Evolutionary conservation across 306 rosid genomes (phyloP).

Genomic region (Citrullus mucosospermus): DNA sequence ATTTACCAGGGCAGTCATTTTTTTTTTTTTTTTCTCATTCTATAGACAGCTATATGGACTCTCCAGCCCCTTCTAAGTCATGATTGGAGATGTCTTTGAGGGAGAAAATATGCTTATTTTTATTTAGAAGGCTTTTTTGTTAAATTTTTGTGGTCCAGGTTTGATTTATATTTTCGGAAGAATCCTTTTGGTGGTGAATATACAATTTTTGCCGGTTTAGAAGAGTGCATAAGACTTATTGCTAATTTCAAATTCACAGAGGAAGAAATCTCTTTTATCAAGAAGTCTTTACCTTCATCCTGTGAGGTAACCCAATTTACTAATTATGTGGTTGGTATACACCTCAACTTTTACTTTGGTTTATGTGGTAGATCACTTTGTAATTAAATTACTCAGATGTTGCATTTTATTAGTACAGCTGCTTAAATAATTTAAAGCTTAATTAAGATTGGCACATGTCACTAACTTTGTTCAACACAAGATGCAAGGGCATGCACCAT

Average conservation of each 20-base stretch:
- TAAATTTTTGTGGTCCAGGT: slow-evolving; percentile 44
- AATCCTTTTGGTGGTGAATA: slow-evolving; percentile 98
- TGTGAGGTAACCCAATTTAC: slow-evolving; percentile 56
- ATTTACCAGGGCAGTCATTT: not conserved
- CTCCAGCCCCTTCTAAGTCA: not conserved
- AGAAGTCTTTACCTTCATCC: slow-evolving; percentile 47
- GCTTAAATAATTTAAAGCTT: not conserved
- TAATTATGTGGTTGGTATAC: not conserved
- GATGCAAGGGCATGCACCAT: not conserved
- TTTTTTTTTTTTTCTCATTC: not conserved
- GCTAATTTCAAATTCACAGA: slow-evolving; percentile 76
- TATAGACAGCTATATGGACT: not conserved
- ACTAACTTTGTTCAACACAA: not conserved
- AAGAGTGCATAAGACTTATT: slow-evolving; percentile 81
- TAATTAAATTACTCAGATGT: not conserved
- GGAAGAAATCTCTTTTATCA: slow-evolving; percentile 66
- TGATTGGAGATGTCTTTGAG: not conserved
- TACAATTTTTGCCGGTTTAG: slow-evolving; percentile 91
- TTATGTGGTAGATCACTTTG: not conserved
- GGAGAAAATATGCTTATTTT: not conserved
- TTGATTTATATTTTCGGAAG: slow-evolving; percentile 91
- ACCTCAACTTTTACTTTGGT: not conserved
- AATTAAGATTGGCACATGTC: not conserved
- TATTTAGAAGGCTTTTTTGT: not conserved
- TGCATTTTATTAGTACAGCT: not conserved